phyloP scores from a whole-genome alignment of 2,329 filamentous ascomycete genomes.

The Shiraia sp. region DNA sequence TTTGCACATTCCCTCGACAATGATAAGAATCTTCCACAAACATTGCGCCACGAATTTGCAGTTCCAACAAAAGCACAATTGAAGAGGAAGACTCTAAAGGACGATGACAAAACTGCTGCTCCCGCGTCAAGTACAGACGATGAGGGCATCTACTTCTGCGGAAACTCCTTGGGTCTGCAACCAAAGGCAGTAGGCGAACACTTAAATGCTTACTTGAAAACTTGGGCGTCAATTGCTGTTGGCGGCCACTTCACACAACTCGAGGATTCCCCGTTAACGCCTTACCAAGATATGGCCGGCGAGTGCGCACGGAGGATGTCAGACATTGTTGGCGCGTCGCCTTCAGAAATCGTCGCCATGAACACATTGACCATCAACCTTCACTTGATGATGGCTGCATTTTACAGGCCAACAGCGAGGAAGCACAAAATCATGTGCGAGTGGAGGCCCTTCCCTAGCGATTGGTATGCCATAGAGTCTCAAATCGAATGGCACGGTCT shows the following conservation, averaged over 20 bases:
- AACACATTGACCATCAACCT: conserved; percentile 81
- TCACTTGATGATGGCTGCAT: conserved; percentile 82
- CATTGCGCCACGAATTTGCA: conserved; percentile 68
- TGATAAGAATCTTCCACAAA: conserved; percentile 38
- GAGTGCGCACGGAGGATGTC: conserved; percentile 71
- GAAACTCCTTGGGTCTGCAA: conserved; percentile 86
- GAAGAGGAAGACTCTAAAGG: conserved; percentile 59
- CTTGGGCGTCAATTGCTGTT: conserved; percentile 83
- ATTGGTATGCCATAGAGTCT: conserved; percentile 82
- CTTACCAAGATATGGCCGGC: conserved; percentile 79
- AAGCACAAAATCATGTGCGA: conserved; percentile 81
- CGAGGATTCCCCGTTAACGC: conserved; percentile 67
- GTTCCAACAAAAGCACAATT: conserved; percentile 76
- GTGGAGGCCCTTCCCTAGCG: conserved; percentile 86
- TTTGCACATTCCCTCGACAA: conserved; percentile 35
- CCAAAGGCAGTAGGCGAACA: conserved; percentile 69
- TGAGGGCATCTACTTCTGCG: conserved; percentile 76
- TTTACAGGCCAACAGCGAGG: conserved; percentile 70
- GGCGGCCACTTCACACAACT: conserved; percentile 77
- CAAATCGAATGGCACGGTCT: conserved; percentile 75
- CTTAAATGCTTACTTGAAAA: conserved; percentile 72
- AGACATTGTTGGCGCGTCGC: conserved; percentile 72
- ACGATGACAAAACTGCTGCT: conserved; percentile 34
- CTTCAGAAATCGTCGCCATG: conserved; percentile 82
- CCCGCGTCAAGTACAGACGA: conserved; percentile 41